phyloP scores from a whole-genome alignment of 352 stramenopile species.

The Phytophthora cajani region DNA sequence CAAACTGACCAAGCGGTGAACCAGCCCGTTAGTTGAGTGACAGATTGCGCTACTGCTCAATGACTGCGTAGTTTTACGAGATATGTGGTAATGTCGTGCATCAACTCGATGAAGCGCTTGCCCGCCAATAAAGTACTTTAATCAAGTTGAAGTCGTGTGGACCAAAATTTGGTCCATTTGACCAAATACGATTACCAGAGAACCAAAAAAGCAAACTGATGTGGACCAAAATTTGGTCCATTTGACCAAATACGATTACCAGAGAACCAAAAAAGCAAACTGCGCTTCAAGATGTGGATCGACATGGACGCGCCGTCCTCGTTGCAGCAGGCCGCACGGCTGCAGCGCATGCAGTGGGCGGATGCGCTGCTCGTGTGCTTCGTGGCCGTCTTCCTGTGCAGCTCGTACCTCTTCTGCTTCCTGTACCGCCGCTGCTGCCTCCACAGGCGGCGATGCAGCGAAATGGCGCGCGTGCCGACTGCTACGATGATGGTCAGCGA shows the following conservation, averaged over 20 bases:
- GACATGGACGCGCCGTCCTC: slow-evolving; percentile 19
- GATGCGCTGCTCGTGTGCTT: slow-evolving; percentile 49
- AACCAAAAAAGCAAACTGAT: slow-evolving; percentile 16
- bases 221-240: slow-evolving; percentile 8
- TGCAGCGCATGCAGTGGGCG: slow-evolving; percentile 41
- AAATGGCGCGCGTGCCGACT: slow-evolving; percentile 33
- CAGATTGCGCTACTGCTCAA: neutral
- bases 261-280: slow-evolving; percentile 4
- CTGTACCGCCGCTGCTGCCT: slow-evolving; percentile 51
- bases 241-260: neutral
- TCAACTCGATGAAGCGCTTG: too few relatives aligned
- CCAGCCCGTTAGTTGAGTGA: slow-evolving; percentile 16
- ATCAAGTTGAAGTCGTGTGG: too few relatives aligned
- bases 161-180: neutral
- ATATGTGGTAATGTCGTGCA: neutral
- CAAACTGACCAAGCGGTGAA: slow-evolving; percentile 36
- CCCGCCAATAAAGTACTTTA: too few relatives aligned
- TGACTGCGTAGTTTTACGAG: neutral
- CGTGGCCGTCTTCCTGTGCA: slow-evolving; percentile 53
- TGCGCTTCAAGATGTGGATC: slow-evolving; percentile 31
- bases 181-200: neutral
- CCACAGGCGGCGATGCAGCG: slow-evolving; percentile 11
- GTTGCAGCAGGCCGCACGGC: slow-evolving; percentile 15
- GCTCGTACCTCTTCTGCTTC: slow-evolving; percentile 60
- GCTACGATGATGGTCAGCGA: slow-evolving; percentile 53